A percentile compares a stretch with the other conserved stretches of the same genome.
These are phyloP conservation scores for Cercospora zeina DNA, from an alignment of 2,329 filamentous ascomycete species.

Conservation along the genomic window DNA sequence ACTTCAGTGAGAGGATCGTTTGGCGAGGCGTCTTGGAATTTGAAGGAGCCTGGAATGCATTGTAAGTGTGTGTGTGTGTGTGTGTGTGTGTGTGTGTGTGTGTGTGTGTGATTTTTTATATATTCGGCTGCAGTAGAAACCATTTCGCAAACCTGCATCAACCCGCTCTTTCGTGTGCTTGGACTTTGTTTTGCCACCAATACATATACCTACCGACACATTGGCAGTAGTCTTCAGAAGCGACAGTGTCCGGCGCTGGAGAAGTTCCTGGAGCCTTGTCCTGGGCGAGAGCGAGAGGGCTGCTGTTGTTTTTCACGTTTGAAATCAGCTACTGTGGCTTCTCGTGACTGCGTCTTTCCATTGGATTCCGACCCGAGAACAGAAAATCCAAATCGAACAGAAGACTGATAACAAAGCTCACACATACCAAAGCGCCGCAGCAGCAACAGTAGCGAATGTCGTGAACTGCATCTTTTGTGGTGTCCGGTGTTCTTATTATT, in stretches of 20 bases:
- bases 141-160: too few species aligned
- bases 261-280: background rate
- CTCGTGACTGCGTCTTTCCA: background rate
- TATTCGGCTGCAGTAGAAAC: too few species aligned
- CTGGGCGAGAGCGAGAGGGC: background rate
- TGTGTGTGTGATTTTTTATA: too few species aligned
- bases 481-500: too few species aligned
- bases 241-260: background rate
- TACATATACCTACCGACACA: background rate
- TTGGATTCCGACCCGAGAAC: too few species aligned
- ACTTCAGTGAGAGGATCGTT: background rate
- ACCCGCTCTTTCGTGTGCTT: too few species aligned
- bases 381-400: too few species aligned
- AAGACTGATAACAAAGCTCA: too few species aligned
- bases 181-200: too few species aligned
- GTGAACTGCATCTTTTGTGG: background rate
- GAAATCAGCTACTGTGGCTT: background rate
- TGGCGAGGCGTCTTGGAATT: background rate
- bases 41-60: background rate
- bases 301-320: background rate
- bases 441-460: background rate
- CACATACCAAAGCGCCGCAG: background rate
- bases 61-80: too few species aligned
- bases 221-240: background rate
- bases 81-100: too few species aligned